Base-by-base conservation (phyloP, 164 flowering plant species). In the Umbellularia californica region DNA sequence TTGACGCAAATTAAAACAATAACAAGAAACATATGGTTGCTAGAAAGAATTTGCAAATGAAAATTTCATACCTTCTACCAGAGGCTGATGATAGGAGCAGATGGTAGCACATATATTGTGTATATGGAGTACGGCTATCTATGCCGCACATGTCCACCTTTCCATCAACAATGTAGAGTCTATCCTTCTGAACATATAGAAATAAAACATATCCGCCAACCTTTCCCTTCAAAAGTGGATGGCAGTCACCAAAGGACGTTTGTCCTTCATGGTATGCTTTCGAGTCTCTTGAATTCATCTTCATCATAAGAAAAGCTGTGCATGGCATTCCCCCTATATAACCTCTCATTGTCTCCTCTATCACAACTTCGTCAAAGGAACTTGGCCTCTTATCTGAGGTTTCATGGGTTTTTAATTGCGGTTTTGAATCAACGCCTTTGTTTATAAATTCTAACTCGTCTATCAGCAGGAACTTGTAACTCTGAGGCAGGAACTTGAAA, bases 311-410 rank as follows among this genome's bases (percentile, higher is more conserved):
- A 83, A 79, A 72, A 77, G 85, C 87, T 67, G 82, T 66, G 68
- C 90, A 87, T 17, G 85, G 89, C 88, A 89, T 87, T 17, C 90
- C 90, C 68, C 87, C 88, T 13, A 89, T 68, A 76, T 81, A 72
- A 50, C 92, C 92, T 72, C 74, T 82, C 80, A 89, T 64, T 55
- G 80, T 87, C 80, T 89, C 92, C 23, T 58, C 82, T 28, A 6
- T 72, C 33, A 55, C 19, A 51, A 27, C 35, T 6, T 52, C 63
- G 23, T 25, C 27, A 20, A 20, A 70, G 70, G 79, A 63, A 28
- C 35, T 68, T n/a, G 24, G 24, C 28, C 5, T 15, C 9, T 13
- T 60, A 1, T 52, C 72, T 14, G 28, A 55, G 24, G 50, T 74
- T 55, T 72, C 33, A 47, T 60, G 47, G 3, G 22, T 51, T 35